Evolutionary conservation across 257 asterid species (phyloP), one percentile per base, ranked within the genome.

Genomic region (Solanum boliviense): DNA sequence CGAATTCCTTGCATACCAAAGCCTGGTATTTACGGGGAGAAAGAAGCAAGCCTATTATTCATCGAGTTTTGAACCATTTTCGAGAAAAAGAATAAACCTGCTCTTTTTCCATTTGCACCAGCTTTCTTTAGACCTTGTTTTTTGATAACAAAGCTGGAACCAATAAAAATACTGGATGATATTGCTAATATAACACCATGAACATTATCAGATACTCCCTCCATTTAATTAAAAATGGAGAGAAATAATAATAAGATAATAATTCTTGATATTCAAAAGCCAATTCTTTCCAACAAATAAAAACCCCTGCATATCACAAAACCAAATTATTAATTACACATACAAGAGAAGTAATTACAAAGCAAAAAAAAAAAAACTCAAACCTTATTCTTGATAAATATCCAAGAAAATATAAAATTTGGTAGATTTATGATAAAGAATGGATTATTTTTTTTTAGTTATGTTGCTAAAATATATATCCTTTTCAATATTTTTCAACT

Each of bases 151-250:
- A 81, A 91, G 90, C 92, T 91, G 9, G 90, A 85, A 25, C 92
- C 92, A 87, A 91, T 91, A 52, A 91, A 91, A 83, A 91, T 65
- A 86, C 92, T 89, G 8, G 92, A 91, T 16, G 92, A 91, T 9
- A 91, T 83, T 52, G 92, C 92, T 65, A 91, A 88, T 73, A 84
- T 41, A 4, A 91, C 83, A 34, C 92, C 92, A 52, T 89, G 90
- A 9, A 91, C 86, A 67, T 91, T 91, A 70, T 91, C 91, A 72
- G 91, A 87, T 20, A 85, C 58, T 67, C 92, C 92, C 86, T 67
- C 91, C 92, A 91, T 91, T 73, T 83, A 78, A 79, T 6, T 35
- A 34, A 38, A 6, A 85, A 90, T 81, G 92, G 90, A 89, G 56
- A 85, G 87, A 31, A 68, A 35, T 8, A 71, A 48, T 32, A 73